Evolutionary conservation across 148 eudicot genomes (phyloP).

Genomic region (Fagopyrum homotropicum): DNA sequence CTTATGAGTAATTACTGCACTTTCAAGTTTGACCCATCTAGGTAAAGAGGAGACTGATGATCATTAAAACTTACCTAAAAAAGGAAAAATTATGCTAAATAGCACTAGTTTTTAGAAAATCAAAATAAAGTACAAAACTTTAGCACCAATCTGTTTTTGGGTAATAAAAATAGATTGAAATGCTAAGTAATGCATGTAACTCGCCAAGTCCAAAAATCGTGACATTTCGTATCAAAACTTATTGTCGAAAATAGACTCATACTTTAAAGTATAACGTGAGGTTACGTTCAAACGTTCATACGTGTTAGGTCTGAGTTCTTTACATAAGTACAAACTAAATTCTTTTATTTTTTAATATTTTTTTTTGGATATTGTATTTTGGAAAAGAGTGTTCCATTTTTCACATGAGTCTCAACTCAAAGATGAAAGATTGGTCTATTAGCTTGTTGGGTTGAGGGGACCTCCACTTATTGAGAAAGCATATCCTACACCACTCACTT

Average conservation of each 20-base stretch:
- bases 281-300: too few species aligned
- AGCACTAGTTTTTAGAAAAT: too few species aligned
- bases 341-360: background rate
- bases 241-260: too few species aligned
- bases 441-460: constrained; percentile 9
- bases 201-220: too few species aligned
- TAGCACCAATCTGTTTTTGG: too few species aligned
- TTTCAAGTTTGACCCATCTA: background rate
- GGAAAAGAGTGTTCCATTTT: background rate
- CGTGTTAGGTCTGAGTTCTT: too few species aligned
- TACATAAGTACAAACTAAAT: background rate
- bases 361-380: background rate
- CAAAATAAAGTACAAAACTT: too few species aligned
- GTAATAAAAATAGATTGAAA: too few species aligned
- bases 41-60: background rate
- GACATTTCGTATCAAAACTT: too few species aligned
- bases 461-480: constrained; percentile 12
- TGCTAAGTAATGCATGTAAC: too few species aligned
- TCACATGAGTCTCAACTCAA: constrained; percentile 3
- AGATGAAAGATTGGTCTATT: constrained; percentile 9
- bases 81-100: too few species aligned
- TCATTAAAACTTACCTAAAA: background rate
- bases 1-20: background rate
- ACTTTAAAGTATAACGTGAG: too few species aligned
- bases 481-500: constrained; percentile 11